Percentiles rank a stretch among this genome's conserved stretches.
phyloP scores from a whole-genome alignment of 805 yeast species.

The Dipodascus geniculatus region DNA sequence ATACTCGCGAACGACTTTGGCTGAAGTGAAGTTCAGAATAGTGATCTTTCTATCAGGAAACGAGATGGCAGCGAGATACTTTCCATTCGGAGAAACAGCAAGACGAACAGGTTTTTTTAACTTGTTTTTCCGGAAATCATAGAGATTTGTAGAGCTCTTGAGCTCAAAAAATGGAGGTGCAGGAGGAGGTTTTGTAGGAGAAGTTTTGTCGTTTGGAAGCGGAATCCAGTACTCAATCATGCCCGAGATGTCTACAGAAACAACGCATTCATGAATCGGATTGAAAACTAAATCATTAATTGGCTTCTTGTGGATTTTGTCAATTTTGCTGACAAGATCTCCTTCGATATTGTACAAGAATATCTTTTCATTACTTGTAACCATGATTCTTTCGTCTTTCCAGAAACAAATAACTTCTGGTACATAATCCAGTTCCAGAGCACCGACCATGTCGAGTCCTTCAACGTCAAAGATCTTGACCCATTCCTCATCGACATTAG shows the following conservation, averaged over 20 bases:
- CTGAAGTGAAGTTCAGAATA: conserved; percentile 26
- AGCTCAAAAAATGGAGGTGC: conserved; percentile 23
- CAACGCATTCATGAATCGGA: conserved; percentile 16
- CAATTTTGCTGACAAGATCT: conserved; percentile 9
- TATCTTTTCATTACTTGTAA: conserved; percentile 13
- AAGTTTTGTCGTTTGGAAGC: conserved; percentile 5
- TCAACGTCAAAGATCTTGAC: conserved; percentile 26
- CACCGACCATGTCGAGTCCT: conserved; percentile 28
- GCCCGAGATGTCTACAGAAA: conserved; percentile 23
- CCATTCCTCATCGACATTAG: conserved; percentile 15
- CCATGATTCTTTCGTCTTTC: conserved; percentile 8
- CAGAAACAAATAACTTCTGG: conserved; percentile 23
- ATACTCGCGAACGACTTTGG: conserved; percentile 23
- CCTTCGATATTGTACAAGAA: conserved; percentile 17
- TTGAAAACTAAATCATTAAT: conserved; percentile 19
- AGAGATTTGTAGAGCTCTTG: conserved; percentile 31
- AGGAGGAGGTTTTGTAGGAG: conserved; percentile 10
- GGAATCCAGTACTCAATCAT: conserved; percentile 30
- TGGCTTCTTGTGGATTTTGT: conserved; percentile 18
- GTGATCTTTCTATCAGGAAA: conserved; percentile 26
- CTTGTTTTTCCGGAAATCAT: conserved; percentile 27
- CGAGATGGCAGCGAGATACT: conserved; percentile 21
- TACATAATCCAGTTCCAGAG: conserved; percentile 19
- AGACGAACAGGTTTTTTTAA: conserved; percentile 16
- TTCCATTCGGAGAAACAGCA: conserved; percentile 19